Evolutionary conservation across 1,284 basidiomycete genomes (phyloP), one percentile per base, ranked within the genome.

Genomic region (Melampsora larici-populina): DNA sequence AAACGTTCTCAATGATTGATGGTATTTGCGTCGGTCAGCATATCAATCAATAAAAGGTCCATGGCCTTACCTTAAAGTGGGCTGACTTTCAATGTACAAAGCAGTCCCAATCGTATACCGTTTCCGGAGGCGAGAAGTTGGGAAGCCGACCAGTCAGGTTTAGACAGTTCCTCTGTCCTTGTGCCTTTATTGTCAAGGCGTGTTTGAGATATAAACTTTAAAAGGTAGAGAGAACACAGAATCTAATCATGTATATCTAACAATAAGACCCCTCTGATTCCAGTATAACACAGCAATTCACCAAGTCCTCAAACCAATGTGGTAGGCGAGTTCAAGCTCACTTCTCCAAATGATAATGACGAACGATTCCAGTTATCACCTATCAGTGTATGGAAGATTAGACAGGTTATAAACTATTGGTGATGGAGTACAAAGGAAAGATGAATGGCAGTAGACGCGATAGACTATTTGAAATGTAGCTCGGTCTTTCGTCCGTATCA

Each of bases 151-250:
- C 40, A 43, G 40, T 43, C 40, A 43, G 40, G 40, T 43, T 43
- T 7, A 13, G 40, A 43, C 40, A 43, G 40, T 43, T 43, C 40
- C 40, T 9, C 40, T 43, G 40, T 43, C 55, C 55, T 58, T 58
- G n/a, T 58, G 29, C 55, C n/a, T n/a, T 58, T 24, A 24, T 58
- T 58, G 13, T 58, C n/a, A 15, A 58, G 55, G n/a, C 21, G 29
- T 29, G 13, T 29, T 58, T 58, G 55, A 29, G 55, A 36, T 29
- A 58, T 24, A 17, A 58, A 29, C 55, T 58, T 58, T 58, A 58
- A 58, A 58, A 58, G 15, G 21, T 58, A 58, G 55, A 58, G 15
- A 58, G 55, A 58, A 58, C 55, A 58, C n/a, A 58, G 21, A 58
- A 29, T 43, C 55, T 58, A 58, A 9, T n/a, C 55, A 58, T 43